Conservation (phyloP, 1,284 basidiomycete species). For the Mycena citricolor region DNA sequence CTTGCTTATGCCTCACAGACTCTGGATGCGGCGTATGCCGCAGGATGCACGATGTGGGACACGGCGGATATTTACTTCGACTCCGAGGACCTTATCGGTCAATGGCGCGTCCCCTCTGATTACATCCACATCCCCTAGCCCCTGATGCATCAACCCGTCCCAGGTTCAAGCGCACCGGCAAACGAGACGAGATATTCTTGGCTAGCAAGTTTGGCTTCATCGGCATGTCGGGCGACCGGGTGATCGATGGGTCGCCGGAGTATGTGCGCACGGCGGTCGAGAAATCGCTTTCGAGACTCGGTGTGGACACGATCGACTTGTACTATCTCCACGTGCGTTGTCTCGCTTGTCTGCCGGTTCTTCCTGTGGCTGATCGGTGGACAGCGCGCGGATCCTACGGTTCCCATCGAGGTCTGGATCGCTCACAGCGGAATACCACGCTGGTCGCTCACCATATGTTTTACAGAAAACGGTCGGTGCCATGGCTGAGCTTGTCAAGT, state of each 20-base stretch:
- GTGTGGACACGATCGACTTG: slow-evolving; percentile 34
- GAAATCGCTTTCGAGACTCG: slow-evolving; percentile 33
- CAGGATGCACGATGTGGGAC: slow-evolving; percentile 40
- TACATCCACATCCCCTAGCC: not conserved
- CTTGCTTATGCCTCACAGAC: slow-evolving; percentile 25
- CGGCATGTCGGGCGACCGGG: slow-evolving; percentile 5
- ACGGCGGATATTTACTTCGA: slow-evolving; percentile 39
- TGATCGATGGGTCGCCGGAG: slow-evolving; percentile 33
- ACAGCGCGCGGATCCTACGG: slow-evolving; percentile 40
- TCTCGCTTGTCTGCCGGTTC: not conserved
- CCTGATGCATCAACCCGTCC: not conserved
- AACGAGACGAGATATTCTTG: slow-evolving; percentile 45
- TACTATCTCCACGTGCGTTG: slow-evolving; percentile 32
- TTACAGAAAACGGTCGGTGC: slow-evolving; percentile 43
- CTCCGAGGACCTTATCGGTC: slow-evolving; percentile 39
- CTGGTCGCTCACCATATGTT: not conserved
- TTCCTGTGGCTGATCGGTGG: too few species aligned
- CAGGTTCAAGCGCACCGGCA: slow-evolving; percentile 47
- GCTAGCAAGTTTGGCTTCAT: slow-evolving; percentile 51
- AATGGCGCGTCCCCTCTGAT: slow-evolving; percentile 31
- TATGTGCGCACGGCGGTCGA: slow-evolving; percentile 31
- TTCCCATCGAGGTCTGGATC: slow-evolving; percentile 44
- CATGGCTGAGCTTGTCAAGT: slow-evolving; percentile 58
- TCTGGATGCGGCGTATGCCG: slow-evolving; percentile 36
- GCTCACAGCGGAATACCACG: too few species aligned